Evolutionary conservation across 352 stramenopile species (phyloP).

Genomic region (Globisporangium nagaii): DNA sequence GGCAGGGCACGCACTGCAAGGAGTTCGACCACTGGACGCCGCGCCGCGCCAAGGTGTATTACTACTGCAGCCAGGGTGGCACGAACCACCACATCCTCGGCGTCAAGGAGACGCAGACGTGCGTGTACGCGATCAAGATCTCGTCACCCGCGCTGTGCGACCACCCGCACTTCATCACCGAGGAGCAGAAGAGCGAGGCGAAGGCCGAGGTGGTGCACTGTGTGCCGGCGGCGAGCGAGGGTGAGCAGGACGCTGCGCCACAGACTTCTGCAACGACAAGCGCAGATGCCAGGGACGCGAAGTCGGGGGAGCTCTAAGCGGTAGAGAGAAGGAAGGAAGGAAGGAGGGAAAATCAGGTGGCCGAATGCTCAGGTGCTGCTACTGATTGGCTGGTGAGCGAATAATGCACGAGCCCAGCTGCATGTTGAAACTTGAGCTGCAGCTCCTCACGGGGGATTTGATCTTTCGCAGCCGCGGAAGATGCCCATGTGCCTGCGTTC

Average conservation of each 20-base stretch:
- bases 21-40: conserved; percentile 55
- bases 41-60: conserved; percentile 63
- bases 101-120: conserved; percentile 83
- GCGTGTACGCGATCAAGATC: conserved; percentile 75
- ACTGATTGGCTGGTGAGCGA: too few species aligned
- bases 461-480: too few species aligned
- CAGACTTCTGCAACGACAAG: neutral
- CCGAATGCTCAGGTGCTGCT: too few species aligned
- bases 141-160: conserved; percentile 68
- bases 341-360: too few species aligned
- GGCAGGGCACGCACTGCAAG: conserved; percentile 64
- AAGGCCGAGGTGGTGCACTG: conserved; percentile 65
- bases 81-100: conserved; percentile 64
- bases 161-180: conserved; percentile 77
- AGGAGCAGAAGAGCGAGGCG: conserved; percentile 51
- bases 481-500: too few species aligned
- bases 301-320: too few species aligned
- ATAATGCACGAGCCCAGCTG: too few species aligned
- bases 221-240: conserved; percentile 25
- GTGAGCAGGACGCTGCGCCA: neutral
- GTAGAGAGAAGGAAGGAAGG: too few species aligned
- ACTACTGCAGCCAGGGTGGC: conserved; percentile 69
- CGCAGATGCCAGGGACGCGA: too few species aligned
- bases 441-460: too few species aligned
- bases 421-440: too few species aligned